These are phyloP conservation scores for Eutypa lata DNA, from an alignment of 2,329 filamentous ascomycete species.

Conservation along the genomic window DNA sequence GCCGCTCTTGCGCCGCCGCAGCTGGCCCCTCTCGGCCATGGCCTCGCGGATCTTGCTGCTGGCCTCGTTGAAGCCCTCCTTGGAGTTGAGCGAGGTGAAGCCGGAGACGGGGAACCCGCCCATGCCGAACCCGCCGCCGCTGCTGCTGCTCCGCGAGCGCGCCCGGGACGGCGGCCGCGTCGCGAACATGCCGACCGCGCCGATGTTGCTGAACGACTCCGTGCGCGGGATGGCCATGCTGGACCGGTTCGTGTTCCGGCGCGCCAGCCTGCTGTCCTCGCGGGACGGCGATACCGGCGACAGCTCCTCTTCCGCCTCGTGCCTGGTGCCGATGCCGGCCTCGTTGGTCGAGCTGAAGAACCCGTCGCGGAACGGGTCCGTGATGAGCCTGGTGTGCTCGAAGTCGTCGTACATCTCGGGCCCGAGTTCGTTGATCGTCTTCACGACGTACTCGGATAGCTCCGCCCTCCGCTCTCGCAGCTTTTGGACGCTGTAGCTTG, in stretches of 20 bases:
- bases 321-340: constrained; percentile 19
- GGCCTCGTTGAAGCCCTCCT: constrained; percentile 76
- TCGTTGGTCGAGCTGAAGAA: constrained; percentile 27
- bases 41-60: constrained; percentile 79
- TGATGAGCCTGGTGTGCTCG: constrained; percentile 68
- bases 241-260: constrained; percentile 51
- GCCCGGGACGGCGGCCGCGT: constrained; percentile 82
- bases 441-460: constrained; percentile 78
- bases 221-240: constrained; percentile 68
- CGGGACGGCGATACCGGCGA: constrained; percentile 23
- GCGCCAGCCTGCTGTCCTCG: constrained; percentile 30
- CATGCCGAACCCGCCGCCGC: constrained; percentile 59
- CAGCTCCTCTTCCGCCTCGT: constrained; percentile 17
- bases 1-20: constrained; percentile 52
- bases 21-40: constrained; percentile 73
- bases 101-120: constrained; percentile 63
- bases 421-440: constrained; percentile 90
- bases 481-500: constrained; percentile 77
- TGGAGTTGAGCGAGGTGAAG: constrained; percentile 65
- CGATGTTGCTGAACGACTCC: constrained; percentile 90
- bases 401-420: constrained; percentile 98
- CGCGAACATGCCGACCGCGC: constrained; percentile 84
- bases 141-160: constrained; percentile 35
- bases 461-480: constrained; percentile 70
- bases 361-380: constrained; percentile 44